Conservation (phyloP, 768 basidiomycete species). For the Tulasnella sp. region DNA sequence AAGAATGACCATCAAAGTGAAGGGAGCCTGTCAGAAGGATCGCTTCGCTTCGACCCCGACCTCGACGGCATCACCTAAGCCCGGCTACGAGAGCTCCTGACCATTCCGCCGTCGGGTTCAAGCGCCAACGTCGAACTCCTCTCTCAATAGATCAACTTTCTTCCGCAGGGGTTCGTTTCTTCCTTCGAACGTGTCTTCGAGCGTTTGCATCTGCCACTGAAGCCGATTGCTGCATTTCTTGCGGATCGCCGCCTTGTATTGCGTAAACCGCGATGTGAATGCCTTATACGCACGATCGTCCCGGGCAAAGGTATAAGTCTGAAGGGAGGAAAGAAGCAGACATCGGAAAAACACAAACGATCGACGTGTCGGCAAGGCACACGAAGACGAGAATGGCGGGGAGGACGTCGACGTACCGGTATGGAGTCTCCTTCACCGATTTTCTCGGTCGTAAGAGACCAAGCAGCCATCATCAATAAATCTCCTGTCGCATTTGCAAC, state of each 20-base stretch:
- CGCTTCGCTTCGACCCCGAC: neutral
- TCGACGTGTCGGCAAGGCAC: neutral
- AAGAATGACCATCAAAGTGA: neutral
- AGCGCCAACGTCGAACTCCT: slow-evolving; percentile 40
- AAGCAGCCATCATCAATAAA: slow-evolving; percentile 54
- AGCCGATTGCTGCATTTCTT: slow-evolving; percentile 34
- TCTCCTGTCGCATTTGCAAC: slow-evolving; percentile 86
- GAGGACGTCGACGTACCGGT: neutral
- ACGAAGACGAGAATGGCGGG: neutral
- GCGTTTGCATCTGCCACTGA: slow-evolving; percentile 56
- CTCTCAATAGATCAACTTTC: slow-evolving; percentile 50
- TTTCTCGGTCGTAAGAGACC: slow-evolving; percentile 2
- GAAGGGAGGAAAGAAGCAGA: neutral
- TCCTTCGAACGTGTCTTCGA: slow-evolving; percentile 54
- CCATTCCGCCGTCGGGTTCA: neutral
- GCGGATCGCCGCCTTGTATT: slow-evolving; percentile 33
- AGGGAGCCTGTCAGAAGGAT: neutral
- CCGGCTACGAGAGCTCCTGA: neutral
- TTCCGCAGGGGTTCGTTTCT: slow-evolving; percentile 54
- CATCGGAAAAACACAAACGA: neutral
- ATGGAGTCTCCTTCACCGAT: neutral
- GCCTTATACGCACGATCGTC: slow-evolving; percentile 77
- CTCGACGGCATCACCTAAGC: neutral
- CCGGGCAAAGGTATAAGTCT: slow-evolving; percentile 90
- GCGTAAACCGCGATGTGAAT: slow-evolving; percentile 37